Conservation (phyloP, 768 basidiomycete species). For the Panellus pusillus region DNA sequence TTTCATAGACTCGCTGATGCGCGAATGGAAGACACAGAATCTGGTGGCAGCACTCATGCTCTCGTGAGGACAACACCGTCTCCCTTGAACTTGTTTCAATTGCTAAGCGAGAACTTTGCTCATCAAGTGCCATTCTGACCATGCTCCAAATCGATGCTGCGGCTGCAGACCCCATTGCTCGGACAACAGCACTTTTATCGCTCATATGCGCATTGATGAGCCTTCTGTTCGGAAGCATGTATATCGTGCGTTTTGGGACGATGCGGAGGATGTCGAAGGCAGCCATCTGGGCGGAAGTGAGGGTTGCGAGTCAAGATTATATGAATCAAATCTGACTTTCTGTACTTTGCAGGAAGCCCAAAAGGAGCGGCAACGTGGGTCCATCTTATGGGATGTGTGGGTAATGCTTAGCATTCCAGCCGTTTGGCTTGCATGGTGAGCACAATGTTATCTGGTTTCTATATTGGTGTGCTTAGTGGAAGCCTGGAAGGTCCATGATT, state of each 20-base stretch:
- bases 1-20: slow-evolving; percentile 27
- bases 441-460: not conserved
- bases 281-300: slow-evolving; percentile 61
- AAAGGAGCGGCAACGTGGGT: not conserved
- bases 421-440: slow-evolving; percentile 54
- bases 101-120: not conserved
- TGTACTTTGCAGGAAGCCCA: slow-evolving; percentile 42
- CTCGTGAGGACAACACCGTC: not conserved
- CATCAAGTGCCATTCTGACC: slow-evolving; percentile 17
- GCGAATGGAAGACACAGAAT: slow-evolving; percentile 62
- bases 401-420: slow-evolving; percentile 52
- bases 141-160: slow-evolving; percentile 31
- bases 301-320: no score
- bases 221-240: slow-evolving; percentile 58
- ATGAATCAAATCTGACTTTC: not conserved
- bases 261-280: slow-evolving; percentile 66
- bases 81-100: not conserved
- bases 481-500: slow-evolving; percentile 52
- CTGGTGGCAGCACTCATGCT: slow-evolving; percentile 48
- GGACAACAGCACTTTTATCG: slow-evolving; percentile 54
- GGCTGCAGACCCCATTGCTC: slow-evolving; percentile 47
- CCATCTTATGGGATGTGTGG: slow-evolving; percentile 51
- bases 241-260: slow-evolving; percentile 57
- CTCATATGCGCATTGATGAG: slow-evolving; percentile 59
- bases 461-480: no score